phyloP scores from a whole-genome alignment of 2,329 filamentous ascomycete genomes.

The Massarina eburnea region DNA sequence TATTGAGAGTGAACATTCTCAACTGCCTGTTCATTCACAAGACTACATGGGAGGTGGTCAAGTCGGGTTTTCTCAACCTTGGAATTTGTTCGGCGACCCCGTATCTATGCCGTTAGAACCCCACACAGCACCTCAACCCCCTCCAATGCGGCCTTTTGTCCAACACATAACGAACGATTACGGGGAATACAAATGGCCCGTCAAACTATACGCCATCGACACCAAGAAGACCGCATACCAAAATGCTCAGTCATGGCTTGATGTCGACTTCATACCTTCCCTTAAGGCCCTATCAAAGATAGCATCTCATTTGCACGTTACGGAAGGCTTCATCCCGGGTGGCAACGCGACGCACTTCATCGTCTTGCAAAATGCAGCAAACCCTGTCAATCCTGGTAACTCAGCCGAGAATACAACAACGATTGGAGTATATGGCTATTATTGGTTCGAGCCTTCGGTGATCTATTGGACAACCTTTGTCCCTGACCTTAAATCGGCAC shows the following conservation, averaged over 20 bases:
- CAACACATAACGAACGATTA: slow-evolving; percentile 23
- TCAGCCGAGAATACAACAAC: slow-evolving; percentile 14
- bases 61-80: too few species aligned
- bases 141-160: background rate
- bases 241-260: slow-evolving; percentile 13
- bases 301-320: slow-evolving; percentile 15
- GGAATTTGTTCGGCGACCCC: too few species aligned
- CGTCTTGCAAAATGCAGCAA: slow-evolving; percentile 28
- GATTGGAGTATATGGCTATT: slow-evolving; percentile 26
- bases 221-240: slow-evolving; percentile 6
- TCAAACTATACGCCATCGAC: slow-evolving; percentile 22
- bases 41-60: too few species aligned
- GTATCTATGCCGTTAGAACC: background rate
- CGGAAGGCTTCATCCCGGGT: slow-evolving; percentile 25
- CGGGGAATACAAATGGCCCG: slow-evolving; percentile 24
- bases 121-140: background rate
- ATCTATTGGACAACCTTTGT: slow-evolving; percentile 31
- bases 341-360: slow-evolving; percentile 23
- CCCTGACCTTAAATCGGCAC: slow-evolving; percentile 2
- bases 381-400: slow-evolving; percentile 17
- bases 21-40: too few species aligned
- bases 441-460: slow-evolving; percentile 16
- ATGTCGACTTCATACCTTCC: background rate
- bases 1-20: too few species aligned
- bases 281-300: background rate